These are phyloP conservation scores for Ensete glaucum DNA, from an alignment of 176 grass and related monocot species.

Conservation along the genomic window DNA sequence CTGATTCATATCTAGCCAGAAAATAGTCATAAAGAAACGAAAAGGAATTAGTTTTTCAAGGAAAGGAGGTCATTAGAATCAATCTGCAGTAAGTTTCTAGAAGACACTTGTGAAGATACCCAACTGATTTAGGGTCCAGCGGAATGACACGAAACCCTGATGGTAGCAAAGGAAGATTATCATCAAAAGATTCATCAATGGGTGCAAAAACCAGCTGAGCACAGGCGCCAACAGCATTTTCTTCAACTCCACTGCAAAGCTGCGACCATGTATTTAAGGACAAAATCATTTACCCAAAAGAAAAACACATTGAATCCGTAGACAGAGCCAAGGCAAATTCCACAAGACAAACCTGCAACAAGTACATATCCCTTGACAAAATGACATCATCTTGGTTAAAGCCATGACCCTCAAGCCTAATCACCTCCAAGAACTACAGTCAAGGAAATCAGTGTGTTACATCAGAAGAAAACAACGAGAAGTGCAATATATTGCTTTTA, in stretches of 20 bases:
- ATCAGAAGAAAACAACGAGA: too few relatives aligned
- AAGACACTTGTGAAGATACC: conserved; percentile 7
- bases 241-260: conserved; percentile 90
- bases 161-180: conserved; percentile 76
- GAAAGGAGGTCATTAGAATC: too few relatives aligned
- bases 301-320: background rate
- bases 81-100: too few relatives aligned
- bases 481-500: too few relatives aligned
- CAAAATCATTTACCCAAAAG: background rate
- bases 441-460: too few relatives aligned
- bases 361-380: conserved; percentile 73
- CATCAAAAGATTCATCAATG: conserved; percentile 89
- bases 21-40: too few relatives aligned
- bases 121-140: conserved; percentile 82
- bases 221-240: conserved; percentile 87
- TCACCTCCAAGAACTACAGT: conserved; percentile 76
- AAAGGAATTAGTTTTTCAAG: too few relatives aligned
- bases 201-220: conserved; percentile 96
- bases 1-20: too few relatives aligned
- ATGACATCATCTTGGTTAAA: conserved; percentile 54
- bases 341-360: conserved; percentile 60
- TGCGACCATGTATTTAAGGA: conserved; percentile 20
- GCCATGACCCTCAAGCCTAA: conserved; percentile 80
- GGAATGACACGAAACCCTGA: conserved; percentile 94
- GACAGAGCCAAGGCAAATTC: background rate